These are phyloP conservation scores for Solanum etuberosum DNA, from an alignment of 257 asterid genomes.

Conservation along the genomic window DNA sequence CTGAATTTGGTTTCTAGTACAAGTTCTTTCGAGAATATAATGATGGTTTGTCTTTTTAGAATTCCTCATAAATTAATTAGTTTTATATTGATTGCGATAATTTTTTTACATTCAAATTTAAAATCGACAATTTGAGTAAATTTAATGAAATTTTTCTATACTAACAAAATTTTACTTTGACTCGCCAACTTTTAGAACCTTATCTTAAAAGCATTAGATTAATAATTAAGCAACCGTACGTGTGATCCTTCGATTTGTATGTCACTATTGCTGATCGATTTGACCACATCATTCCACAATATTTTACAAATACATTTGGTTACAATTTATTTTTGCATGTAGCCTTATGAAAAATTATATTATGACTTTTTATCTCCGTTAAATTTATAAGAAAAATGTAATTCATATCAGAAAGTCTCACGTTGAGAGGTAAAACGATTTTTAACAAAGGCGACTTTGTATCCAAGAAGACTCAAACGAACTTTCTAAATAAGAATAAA, in stretches of 20 bases:
- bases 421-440: rapidly evolving
- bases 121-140: neutral
- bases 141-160: neutral
- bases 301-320: neutral
- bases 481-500: neutral
- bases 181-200: neutral
- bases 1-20: neutral
- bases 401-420: rapidly evolving
- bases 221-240: neutral
- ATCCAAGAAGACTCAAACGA: too few species aligned
- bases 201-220: neutral
- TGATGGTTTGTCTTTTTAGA: neutral
- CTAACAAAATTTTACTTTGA: neutral
- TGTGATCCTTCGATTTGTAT: neutral
- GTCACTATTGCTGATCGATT: neutral
- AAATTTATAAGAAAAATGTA: neutral
- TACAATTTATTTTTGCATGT: neutral
- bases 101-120: neutral
- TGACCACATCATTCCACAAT: neutral
- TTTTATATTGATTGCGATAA: neutral
- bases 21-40: neutral
- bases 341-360: neutral
- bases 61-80: neutral
- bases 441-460: rapidly evolving
- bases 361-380: neutral